phyloP scores from a whole-genome alignment of 768 basidiomycete species.

The Leccinellum albellum region DNA sequence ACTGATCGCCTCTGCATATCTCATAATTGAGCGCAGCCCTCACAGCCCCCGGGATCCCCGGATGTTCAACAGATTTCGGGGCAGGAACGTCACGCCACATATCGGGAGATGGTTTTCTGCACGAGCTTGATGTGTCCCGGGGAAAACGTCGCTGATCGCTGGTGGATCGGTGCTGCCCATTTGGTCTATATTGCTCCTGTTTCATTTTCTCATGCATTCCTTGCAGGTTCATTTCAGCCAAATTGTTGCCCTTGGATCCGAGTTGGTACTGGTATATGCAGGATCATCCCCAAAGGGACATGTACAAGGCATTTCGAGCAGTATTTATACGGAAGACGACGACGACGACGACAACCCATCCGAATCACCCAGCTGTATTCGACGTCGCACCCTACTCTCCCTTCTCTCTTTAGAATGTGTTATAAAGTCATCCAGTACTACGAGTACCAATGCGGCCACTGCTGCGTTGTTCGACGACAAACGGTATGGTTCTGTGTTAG shows the following conservation, averaged over 20 bases:
- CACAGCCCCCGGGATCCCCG: constrained; percentile 6
- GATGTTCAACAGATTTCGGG: constrained; percentile 5
- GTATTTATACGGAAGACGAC: constrained; percentile 23
- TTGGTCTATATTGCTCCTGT: constrained; percentile 8
- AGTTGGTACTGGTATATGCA: constrained; percentile 3
- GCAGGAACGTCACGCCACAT: constrained; percentile 7
- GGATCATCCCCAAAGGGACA: constrained; percentile 5
- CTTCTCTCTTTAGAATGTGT: constrained; percentile 27
- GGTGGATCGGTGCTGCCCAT: constrained; percentile 4
- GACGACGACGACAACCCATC: neutral
- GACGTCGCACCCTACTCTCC: neutral
- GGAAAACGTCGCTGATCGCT: neutral
- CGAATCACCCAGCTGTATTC: constrained; percentile 3
- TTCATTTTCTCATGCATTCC: constrained; percentile 17
- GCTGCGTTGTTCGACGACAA: constrained; percentile 28
- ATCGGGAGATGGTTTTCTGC: constrained; percentile 12
- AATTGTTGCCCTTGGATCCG: neutral
- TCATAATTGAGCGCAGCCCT: neutral
- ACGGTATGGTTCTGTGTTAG: constrained; percentile 27
- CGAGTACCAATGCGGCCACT: constrained; percentile 34
- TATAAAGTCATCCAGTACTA: constrained; percentile 32
- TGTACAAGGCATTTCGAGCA: neutral
- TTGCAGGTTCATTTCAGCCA: constrained; percentile 5
- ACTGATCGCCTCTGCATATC: constrained; percentile 1
- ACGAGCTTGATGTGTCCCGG: constrained; percentile 2